Base-by-base conservation (phyloP, 805 yeast genomes). In the Kodamaea fukazawae region DNA sequence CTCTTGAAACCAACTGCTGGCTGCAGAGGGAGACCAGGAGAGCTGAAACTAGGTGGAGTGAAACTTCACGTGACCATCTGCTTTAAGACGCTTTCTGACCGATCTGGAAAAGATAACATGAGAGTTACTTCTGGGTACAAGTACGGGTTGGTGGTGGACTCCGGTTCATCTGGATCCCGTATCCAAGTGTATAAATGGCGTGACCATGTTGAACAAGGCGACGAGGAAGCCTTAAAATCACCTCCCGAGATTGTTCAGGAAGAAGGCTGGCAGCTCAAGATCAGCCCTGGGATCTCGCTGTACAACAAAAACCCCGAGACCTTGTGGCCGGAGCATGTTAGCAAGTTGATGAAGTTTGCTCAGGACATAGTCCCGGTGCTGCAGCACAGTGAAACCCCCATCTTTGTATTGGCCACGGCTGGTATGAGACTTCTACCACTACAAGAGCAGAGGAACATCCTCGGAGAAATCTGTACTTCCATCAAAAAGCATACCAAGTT, bases 161-260 rank as follows among this genome's bases (percentile, higher is more conserved):
- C 97, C 0, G 99, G 99, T 1, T 89, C 97, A 1, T 86, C 96
- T 0, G 99, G 99, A 1, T 88, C 97, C 3, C 70, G 99, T 38
- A 73, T 86, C 11, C 90, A 87, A 58, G 76, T 91, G 8, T 91
- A 86, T 58, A 71, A 75, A 44, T 91, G 96, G 96, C 73, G 74
- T 10, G 80, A 81, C 50, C 67, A 59, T 20, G 57, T 55, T 13
- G 39, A 36, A 29, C 38, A 47, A 6, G 33, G 30, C 22, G 70
- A 71, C 20, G 56, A 60, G 0, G 41, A 51, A 3, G 48, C 62
- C 1, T 50, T 77, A 32, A 67, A 67, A 4, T 76, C 88, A 0
- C 85, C 90, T 2, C 96, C 96, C 2, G 67, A 73, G 31, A 74
- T 88, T 12, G 57, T 62, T 12, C 86, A 83, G 48, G 78, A 79